Evolutionary conservation across 225 moss, liverwort and hornwort genomes (phyloP).

Genomic region (Ulota crispa): DNA sequence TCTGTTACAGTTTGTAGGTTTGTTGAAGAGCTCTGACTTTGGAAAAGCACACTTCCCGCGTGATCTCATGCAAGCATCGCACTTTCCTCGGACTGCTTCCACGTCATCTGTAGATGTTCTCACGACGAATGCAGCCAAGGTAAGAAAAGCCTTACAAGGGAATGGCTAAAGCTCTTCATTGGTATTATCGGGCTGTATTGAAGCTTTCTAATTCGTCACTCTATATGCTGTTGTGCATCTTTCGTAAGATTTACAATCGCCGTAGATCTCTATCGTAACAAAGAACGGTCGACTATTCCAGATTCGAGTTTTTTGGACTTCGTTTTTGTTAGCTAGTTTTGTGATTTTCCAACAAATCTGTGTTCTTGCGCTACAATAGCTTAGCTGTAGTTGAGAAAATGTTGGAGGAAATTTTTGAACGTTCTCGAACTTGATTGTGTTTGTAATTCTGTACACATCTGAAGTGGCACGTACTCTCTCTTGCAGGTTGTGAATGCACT

Average conservation of each 20-base stretch:
- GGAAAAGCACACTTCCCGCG: slow-evolving; percentile 50
- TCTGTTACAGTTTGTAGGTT: slow-evolving; percentile 45
- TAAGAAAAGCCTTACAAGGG: slow-evolving; percentile 13
- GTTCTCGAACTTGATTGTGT: background rate
- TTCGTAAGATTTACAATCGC: background rate
- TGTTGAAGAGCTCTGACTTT: slow-evolving; percentile 53
- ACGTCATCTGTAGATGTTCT: slow-evolving; percentile 34
- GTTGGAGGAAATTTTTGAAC: background rate
- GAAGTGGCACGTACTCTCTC: background rate
- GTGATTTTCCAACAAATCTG: background rate
- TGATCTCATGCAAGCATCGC: slow-evolving; percentile 46
- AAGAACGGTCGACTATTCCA: background rate
- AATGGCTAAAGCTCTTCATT: background rate
- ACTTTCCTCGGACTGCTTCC: slow-evolving; percentile 30
- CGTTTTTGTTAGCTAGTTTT: background rate
- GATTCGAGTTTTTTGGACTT: background rate
- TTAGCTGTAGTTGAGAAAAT: background rate
- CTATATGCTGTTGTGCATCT: background rate
- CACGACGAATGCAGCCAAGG: slow-evolving; percentile 46
- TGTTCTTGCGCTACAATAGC: background rate
- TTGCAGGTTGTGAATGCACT: slow-evolving; percentile 49
- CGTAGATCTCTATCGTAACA: background rate
- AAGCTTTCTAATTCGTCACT: slow-evolving; percentile 4
- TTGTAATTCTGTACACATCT: background rate
- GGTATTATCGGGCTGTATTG: background rate